Base-by-base conservation (phyloP, 148 eudicot species). In the Beta vulgaris region DNA sequence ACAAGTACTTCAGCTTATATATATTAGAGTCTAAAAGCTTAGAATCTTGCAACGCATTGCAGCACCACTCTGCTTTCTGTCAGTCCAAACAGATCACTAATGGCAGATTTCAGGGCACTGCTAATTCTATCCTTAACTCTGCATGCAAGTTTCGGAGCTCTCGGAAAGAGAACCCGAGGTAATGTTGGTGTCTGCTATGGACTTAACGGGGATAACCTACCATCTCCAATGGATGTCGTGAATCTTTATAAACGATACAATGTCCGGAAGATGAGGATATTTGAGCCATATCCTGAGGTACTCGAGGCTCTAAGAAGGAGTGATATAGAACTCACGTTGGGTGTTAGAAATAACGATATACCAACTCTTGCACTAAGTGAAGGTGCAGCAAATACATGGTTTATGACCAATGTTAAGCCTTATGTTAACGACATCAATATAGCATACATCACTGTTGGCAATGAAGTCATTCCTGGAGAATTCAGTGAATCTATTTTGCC, bases 271-370 rank as follows among this genome's bases (percentile, higher is more conserved):
- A 74, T 88, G 72, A 82, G 91, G 37, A 74, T 90, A 51, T 90
- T 75, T 71, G 81, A 86, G 35, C 94, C 90, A 2, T 81, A 85
- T 42, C 85, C 78, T 1, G 76, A 73, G 0, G 83, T 85, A 4
- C 89, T 90, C 5, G 78, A 83, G 18, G 93, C 91, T 62, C 82
- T 90, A 6, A 37, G 76, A 36, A 89, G 86, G 11, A 83, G 86
- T 70, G 74, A 81, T 9, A 85, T 88, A 34, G 43, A 68, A 0
- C 78, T 88, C 26, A 81, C 78, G 6, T 61, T 89, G 8, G 92
- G 96, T n/a, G 73, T 80, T 1, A 62, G 61, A 3, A 89, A 87
- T 54, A 59, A 72, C 59, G 87, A 84, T 58, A 66, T 84, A 19
- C 81, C 73, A 3, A 29, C 13, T 0, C 62, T 88, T 36, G 83